Base-by-base conservation (phyloP, 306 rosid genomes). In the Canavalia gladiata region DNA sequence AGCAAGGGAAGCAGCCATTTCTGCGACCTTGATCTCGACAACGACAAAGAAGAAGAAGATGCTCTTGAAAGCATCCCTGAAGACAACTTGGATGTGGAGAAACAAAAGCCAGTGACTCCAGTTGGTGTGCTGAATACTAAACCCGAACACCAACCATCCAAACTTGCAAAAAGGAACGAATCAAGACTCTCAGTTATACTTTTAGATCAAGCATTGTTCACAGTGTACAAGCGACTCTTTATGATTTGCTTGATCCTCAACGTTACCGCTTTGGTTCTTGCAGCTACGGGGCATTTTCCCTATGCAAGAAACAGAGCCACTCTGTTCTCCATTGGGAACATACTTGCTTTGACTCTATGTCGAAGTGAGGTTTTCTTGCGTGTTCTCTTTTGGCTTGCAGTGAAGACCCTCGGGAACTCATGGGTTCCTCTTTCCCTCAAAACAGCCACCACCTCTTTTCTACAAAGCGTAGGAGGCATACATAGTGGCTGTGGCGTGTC, bases 261-360 rank as follows among this genome's bases (percentile, higher is more conserved):
- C 72, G 47, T 84, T 2, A 69, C 84, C 4, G 87, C 78, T 0
- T 55, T 87, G 46, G 76, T 84, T 57, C 91, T 91, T 37, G 87
- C 93, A 10, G 82, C 79, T 46, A 42, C 81, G 1, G 87, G 90
- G 12, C 11, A 65, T 4, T 85, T 89, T 69, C 82, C 84, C 37
- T 88, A 88, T 63, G 95, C 79, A 2, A 85, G 80, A 62, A 67
- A 42, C 5, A 86, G 18, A 63, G 88, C 90, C 7, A 35, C 87
- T 3, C 74, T 89, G 6, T 89, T 91, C 83, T 89, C 96, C n/a
- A 86, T 89, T 43, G 89, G 84, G 0, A 91, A 91, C 80, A 88
- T 91, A 68, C 82, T 89, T 1, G 86, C 90, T 59, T 76, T 88
- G 62, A 81, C 86, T 7, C 78, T 89, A 0, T 87, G 89, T 54